Evolutionary conservation across 306 rosid genomes (phyloP).

Genomic region (Castanea sativa): DNA sequence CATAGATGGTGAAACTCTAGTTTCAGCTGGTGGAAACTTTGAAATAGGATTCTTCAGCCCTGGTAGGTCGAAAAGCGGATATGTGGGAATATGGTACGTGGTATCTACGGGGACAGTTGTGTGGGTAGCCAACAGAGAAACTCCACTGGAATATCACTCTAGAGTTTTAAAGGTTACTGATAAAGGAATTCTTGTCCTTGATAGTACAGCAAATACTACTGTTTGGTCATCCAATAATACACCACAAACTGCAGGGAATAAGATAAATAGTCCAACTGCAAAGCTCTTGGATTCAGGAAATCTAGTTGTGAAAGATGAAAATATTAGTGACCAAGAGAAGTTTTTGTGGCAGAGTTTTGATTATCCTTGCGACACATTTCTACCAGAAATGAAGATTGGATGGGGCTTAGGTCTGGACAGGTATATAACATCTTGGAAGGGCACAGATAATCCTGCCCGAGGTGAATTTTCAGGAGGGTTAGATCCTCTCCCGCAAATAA

Average conservation of each 20-base stretch:
- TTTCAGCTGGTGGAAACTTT: background rate
- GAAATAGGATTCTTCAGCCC: slow-evolving; percentile 26
- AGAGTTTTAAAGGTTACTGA: background rate
- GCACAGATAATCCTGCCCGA: too few species aligned
- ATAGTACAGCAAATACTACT: too few species aligned
- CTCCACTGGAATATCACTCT: background rate
- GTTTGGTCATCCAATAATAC: too few species aligned
- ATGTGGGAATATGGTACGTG: slow-evolving; percentile 26
- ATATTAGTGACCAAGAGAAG: background rate
- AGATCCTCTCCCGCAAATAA: too few species aligned
- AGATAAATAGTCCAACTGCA: slow-evolving; percentile 12
- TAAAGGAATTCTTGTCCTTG: background rate
- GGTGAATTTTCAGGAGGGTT: too few species aligned
- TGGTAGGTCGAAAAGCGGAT: background rate
- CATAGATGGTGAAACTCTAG: background rate
- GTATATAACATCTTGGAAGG: too few species aligned
- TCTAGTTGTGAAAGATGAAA: slow-evolving; percentile 25
- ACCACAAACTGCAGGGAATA: background rate
- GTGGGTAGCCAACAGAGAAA: slow-evolving; percentile 27
- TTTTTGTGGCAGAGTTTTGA: slow-evolving; percentile 44
- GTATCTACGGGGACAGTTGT: background rate
- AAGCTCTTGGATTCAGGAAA: slow-evolving; percentile 38
- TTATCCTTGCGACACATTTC: slow-evolving; percentile 24
- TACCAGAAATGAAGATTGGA: slow-evolving; percentile 15
- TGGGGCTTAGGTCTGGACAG: too few species aligned